Evolutionary conservation across 768 basidiomycete genomes (phyloP), one percentile per base, ranked within the genome.

Genomic region (Solioccasus polychromus): DNA sequence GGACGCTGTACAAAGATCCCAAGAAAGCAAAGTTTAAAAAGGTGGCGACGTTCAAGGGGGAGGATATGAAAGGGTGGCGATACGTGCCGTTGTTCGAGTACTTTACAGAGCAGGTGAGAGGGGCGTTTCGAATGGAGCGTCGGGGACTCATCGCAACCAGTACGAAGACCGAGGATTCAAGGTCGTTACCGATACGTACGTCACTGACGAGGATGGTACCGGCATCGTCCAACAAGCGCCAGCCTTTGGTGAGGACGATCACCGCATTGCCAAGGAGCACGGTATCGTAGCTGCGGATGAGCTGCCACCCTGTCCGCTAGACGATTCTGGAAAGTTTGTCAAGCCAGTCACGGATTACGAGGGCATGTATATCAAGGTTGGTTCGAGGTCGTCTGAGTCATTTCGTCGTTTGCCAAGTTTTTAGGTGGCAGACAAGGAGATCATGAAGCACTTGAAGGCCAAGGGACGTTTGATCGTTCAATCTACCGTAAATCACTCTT

Each of bases 171-270:
- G 79, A 55, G 95, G 92, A 0, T 98, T 95, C 74, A 70, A 85
- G 45, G 92, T 99, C 14, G 65, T 99, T 12, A 76, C 79, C 18
- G 96, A 99, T 60, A 85, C 84, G 0, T 99, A 99, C 63, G 95
- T 99, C 38, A 95, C 92, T 4, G 88, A 85, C 55, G 78, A 82
- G 14, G 89, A 92, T 48, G 96, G 96, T 61, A 99, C 96, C 23
- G 96, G 96, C 58, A 94, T 98, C 59, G 96, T 99, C 24, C 96
- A 99, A 65, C 96, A 99, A 70, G 92, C 96, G 2, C 96, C 96
- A 3, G 94, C 88, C 0, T 98, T 96, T 60, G 96, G 96, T 72
- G 95, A 98, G 64, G 96, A 99, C 58, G 96, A 99, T 77, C 91
- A 97, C 67, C 88, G 96, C 42, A 80, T 99, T 57, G 86, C 89